Evolutionary conservation across 495 filamentous ascomycete species (phyloP).

Genomic region (Friedmanniomyces endolithicus): DNA sequence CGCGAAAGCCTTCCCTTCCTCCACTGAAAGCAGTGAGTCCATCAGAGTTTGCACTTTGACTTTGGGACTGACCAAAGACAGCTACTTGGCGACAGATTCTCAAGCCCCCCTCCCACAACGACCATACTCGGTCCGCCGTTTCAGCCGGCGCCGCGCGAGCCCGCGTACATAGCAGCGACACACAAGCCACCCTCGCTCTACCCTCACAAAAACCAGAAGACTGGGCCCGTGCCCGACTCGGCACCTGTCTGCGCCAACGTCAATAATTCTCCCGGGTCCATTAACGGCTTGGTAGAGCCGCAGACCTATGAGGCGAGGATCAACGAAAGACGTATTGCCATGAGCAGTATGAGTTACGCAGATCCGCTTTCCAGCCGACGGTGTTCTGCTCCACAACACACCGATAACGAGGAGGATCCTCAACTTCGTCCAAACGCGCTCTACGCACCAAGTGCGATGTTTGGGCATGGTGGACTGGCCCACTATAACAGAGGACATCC

Average conservation of each 20-base stretch:
- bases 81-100: conserved; percentile 7
- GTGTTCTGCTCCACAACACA: background rate
- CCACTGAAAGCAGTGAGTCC: conserved; percentile 15
- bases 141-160: conserved; percentile 13
- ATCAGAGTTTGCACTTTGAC: background rate
- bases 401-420: background rate
- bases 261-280: background rate
- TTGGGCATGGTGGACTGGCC: too few species aligned
- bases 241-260: background rate
- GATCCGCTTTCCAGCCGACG: background rate
- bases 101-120: conserved; percentile 17
- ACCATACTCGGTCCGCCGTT: background rate
- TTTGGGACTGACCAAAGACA: background rate
- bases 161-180: background rate
- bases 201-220: conserved; percentile 16
- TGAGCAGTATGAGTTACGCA: background rate
- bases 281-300: background rate
- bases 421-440: too few species aligned
- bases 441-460: too few species aligned
- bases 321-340: background rate
- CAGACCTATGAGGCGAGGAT: background rate
- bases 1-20: conserved; percentile 9
- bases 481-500: too few species aligned
- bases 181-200: conserved; percentile 17
- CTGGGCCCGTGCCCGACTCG: background rate